These are phyloP conservation scores for Beta lomatogona DNA, from an alignment of 179 eudicot genomes.

Conservation along the genomic window DNA sequence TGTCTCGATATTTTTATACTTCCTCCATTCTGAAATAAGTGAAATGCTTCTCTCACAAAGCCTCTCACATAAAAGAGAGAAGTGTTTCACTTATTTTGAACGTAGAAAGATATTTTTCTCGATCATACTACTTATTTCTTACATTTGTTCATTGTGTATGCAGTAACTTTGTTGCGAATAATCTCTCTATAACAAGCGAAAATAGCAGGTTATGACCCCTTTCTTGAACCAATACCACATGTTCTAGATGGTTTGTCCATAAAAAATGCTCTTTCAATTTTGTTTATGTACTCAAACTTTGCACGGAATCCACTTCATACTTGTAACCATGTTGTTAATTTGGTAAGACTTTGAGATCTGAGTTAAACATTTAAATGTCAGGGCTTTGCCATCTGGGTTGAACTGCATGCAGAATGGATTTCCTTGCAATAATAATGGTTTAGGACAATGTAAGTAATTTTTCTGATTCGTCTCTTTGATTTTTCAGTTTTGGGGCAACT, in stretches of 20 bases:
- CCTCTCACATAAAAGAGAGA: background rate
- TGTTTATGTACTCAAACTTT: no score
- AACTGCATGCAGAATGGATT: no score
- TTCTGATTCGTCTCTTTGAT: no score
- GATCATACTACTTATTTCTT: background rate
- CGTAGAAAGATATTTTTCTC: background rate
- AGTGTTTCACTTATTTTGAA: background rate
- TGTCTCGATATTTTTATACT: background rate
- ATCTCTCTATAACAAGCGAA: conserved; percentile 51
- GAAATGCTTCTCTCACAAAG: background rate
- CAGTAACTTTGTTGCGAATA: conserved; percentile 83
- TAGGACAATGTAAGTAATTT: no score
- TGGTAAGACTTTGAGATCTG: no score
- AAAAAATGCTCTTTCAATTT: no score
- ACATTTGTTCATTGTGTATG: conserved; percentile 17
- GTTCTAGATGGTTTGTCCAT: background rate
- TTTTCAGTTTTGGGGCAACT: no score
- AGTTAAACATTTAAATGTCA: no score
- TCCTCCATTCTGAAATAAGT: background rate
- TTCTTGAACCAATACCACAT: background rate
- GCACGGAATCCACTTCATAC: no score
- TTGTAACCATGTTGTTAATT: no score
- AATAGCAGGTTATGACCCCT: conserved; percentile 37
- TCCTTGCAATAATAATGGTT: no score
- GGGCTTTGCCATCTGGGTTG: no score